Evolutionary conservation across 1,139 yeast species (phyloP).

Genomic region (Diutina pseudorugosa): DNA sequence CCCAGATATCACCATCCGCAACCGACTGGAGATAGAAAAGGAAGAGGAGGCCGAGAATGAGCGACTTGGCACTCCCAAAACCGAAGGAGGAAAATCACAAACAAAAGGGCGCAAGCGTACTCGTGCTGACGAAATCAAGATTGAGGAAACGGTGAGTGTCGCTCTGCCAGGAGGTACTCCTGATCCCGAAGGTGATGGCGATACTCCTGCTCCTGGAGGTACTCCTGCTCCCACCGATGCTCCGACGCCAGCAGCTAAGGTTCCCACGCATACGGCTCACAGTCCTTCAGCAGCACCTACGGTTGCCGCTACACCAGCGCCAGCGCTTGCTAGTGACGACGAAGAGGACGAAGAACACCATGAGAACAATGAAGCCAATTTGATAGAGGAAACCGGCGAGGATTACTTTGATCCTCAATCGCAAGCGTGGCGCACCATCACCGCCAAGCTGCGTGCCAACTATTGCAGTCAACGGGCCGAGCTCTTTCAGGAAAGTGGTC

Average conservation of each 20-base stretch:
- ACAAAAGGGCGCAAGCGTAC: constrained; percentile 34
- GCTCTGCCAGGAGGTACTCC: background rate
- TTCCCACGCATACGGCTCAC: background rate
- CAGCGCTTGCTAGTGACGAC: constrained; percentile 4
- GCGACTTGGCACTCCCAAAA: constrained; percentile 6
- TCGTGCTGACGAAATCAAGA: constrained; percentile 23
- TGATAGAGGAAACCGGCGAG: constrained; percentile 8
- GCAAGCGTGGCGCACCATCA: constrained; percentile 70
- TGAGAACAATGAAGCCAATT: background rate
- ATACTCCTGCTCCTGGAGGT: background rate
- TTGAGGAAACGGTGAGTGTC: constrained; percentile 9
- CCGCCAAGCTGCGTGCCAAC: constrained; percentile 70
- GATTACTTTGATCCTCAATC: constrained; percentile 20
- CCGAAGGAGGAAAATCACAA: constrained; percentile 16
- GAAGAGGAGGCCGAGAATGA: constrained; percentile 37
- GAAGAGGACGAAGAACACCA: constrained; percentile 5
- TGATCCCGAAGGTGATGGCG: background rate
- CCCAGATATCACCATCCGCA: constrained; percentile 76
- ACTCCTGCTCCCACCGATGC: background rate
- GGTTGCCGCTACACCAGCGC: background rate
- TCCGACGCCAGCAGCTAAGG: background rate
- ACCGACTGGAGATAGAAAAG: constrained; percentile 75
- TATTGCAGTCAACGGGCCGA: constrained; percentile 60
- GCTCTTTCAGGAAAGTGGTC: constrained; percentile 44
- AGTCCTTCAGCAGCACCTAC: background rate